Percentiles rank a stretch among this genome's conserved stretches.
Conservation (phyloP, 2,329 filamentous ascomycete genomes). For the Fusarium fracticaudum region DNA sequence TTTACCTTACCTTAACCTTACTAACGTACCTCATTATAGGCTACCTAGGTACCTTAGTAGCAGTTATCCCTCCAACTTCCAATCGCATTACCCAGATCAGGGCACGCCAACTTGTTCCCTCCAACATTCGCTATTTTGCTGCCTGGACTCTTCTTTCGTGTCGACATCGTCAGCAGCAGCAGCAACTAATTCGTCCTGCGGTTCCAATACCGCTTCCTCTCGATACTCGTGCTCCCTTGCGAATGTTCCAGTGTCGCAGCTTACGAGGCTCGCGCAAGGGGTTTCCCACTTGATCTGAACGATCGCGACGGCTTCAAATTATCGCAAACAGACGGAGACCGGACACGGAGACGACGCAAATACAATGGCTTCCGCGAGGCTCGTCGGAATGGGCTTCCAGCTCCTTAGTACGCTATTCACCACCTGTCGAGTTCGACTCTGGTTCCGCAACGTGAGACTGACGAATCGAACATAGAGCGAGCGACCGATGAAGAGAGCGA, state of each 20-base stretch:
- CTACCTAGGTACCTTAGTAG: background rate
- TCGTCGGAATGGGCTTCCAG: conserved; percentile 46
- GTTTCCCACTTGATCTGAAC: conserved; percentile 30
- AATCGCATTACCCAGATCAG: conserved; percentile 16
- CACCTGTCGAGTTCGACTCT: background rate
- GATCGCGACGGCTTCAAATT: conserved; percentile 5
- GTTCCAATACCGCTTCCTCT: background rate
- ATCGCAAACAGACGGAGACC: background rate
- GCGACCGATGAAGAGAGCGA: conserved; percentile 46
- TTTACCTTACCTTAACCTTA: background rate
- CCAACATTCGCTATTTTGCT: conserved; percentile 10
- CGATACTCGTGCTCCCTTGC: conserved; percentile 9
- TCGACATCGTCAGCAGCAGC: background rate
- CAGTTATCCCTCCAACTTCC: conserved; percentile 1
- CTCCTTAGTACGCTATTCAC: conserved; percentile 44
- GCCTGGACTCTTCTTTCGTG: conserved; percentile 6
- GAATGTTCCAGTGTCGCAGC: conserved; percentile 38
- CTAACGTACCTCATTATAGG: no score
- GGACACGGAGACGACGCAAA: background rate
- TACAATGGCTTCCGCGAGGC: conserved; percentile 36
- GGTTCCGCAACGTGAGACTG: conserved; percentile 20
- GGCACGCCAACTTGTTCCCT: conserved; percentile 1
- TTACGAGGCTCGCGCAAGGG: conserved; percentile 41
- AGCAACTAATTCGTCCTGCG: background rate
- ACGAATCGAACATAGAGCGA: conserved; percentile 41